Conservation (phyloP, 192 early-diverging fungal species). For the Haplosporangium gracile region DNA sequence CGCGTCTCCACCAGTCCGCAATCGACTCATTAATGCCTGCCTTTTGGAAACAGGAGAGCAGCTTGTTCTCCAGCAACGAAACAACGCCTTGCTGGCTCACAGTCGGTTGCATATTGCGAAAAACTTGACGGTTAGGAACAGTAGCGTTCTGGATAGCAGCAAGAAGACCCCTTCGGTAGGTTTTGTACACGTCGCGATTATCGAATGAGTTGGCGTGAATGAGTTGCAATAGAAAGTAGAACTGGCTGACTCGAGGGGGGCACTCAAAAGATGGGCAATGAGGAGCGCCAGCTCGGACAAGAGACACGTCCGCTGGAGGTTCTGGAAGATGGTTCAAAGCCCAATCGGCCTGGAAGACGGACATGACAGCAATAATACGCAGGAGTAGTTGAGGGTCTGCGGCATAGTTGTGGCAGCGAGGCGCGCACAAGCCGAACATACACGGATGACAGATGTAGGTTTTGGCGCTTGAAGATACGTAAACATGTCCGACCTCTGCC, state of each 20-base stretch:
- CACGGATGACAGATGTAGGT: background rate
- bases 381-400: too few relatives aligned
- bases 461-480: conserved; percentile 5
- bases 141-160: background rate
- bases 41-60: conserved; percentile 12
- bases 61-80: background rate
- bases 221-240: background rate
- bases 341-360: conserved; percentile 9
- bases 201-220: conserved; percentile 14
- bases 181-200: conserved; percentile 22
- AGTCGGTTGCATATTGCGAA: conserved; percentile 12
- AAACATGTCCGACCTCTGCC: conserved; percentile 22
- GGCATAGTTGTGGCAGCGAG: too few relatives aligned
- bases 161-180: background rate
- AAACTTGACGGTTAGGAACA: background rate
- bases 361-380: background rate
- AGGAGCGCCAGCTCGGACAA: background rate
- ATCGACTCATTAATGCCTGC: conserved; percentile 13
- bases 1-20: conserved; percentile 12
- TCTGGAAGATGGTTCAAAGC: conserved; percentile 2
- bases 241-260: background rate
- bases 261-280: background rate
- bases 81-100: background rate
- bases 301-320: background rate
- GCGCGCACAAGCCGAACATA: too few relatives aligned